phyloP scores from a whole-genome alignment of 768 basidiomycete species.

The Coprinopsis sp. region DNA sequence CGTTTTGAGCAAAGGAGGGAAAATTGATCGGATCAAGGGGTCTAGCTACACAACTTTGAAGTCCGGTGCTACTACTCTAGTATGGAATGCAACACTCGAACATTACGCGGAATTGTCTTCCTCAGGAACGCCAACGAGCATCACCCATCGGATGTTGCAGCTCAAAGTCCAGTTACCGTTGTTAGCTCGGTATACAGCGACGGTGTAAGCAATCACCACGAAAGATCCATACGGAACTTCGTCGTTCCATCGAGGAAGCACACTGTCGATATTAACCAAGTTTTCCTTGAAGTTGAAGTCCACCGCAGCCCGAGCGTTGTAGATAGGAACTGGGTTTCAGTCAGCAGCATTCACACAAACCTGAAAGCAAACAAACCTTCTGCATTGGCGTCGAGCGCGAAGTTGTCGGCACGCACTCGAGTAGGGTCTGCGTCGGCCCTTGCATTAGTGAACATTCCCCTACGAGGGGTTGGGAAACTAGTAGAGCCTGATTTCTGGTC shows the following conservation, averaged over 20 bases:
- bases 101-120: no score
- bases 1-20: no score
- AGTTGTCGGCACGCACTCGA: background rate
- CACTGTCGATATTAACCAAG: background rate
- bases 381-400: background rate
- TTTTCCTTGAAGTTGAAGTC: background rate
- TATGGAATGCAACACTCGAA: no score
- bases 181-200: background rate
- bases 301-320: background rate
- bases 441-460: background rate
- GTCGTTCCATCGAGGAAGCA: background rate
- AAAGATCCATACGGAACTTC: constrained; percentile 6
- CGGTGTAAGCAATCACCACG: background rate
- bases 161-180: constrained; percentile 1
- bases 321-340: background rate
- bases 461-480: background rate
- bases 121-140: no score
- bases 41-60: no score
- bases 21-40: no score
- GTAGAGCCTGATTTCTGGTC: background rate
- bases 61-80: no score
- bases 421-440: background rate
- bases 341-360: background rate
- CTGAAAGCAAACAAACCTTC: background rate
- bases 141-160: background rate